A percentile compares a stretch with the other conserved stretches of the same genome.
Evolutionary conservation across 345 rosid genomes (phyloP).

Genomic region (Brassica juncea): DNA sequence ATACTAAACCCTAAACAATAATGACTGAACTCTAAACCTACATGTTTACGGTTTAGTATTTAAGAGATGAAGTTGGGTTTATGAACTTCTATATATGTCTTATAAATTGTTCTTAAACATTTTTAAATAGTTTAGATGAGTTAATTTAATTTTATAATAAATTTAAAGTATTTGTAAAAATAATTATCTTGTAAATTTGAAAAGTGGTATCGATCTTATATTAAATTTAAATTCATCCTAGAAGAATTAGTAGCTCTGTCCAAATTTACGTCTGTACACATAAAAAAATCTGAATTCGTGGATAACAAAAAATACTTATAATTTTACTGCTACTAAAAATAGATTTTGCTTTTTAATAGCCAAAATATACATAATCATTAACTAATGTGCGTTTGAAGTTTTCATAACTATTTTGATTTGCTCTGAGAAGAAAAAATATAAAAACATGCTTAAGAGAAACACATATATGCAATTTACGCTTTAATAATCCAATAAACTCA

Average conservation of each 20-base stretch:
- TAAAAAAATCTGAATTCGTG: not conserved
- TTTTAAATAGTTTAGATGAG: no score
- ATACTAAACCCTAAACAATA: no score
- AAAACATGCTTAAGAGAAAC: not conserved
- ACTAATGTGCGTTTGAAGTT: not conserved
- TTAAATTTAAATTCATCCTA: no score
- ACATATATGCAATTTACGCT: not conserved
- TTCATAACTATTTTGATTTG: not conserved
- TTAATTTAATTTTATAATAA: no score
- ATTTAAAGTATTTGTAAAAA: no score
- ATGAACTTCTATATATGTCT: no score
- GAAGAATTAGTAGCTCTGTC: not conserved
- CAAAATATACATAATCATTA: not conserved
- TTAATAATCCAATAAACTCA: not conserved
- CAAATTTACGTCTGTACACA: not conserved
- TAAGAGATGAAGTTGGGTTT: no score
- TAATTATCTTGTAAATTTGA: no score
- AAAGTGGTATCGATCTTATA: no score
- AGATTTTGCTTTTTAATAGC: not conserved
- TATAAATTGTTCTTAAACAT: no score
- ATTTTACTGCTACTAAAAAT: not conserved
- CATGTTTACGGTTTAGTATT: no score
- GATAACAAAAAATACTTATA: not conserved
- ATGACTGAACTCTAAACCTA: no score
- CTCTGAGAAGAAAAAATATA: not conserved